Conservation (phyloP, 169 alveolate genomes). For the Plasmodium vivax region DNA sequence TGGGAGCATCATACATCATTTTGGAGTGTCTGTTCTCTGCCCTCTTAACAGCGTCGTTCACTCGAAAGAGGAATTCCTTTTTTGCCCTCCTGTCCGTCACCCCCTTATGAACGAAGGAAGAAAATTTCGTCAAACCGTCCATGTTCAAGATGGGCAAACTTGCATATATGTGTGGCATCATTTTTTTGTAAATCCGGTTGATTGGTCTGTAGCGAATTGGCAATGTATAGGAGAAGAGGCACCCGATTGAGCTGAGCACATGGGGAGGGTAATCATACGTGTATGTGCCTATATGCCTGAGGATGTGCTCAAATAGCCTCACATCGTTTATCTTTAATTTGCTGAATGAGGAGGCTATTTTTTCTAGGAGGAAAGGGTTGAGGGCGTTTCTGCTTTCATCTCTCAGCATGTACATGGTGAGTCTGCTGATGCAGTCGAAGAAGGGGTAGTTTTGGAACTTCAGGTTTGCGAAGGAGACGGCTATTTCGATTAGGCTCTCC, state of each 20-base stretch:
- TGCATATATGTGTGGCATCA: constrained; percentile 19
- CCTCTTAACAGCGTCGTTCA: constrained; percentile 40
- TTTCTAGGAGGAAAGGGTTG: constrained; percentile 74
- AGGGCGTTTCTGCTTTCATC: not conserved
- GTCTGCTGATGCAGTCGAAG: constrained; percentile 74
- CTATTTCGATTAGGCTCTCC: constrained; percentile 36
- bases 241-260: constrained; percentile 55
- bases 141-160: constrained; percentile 8
- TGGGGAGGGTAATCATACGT: constrained; percentile 71
- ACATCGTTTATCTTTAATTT: constrained; percentile 81
- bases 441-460: constrained; percentile 76
- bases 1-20: constrained; percentile 78
- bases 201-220: constrained; percentile 66
- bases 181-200: constrained; percentile 65
- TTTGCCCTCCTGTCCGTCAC: not conserved
- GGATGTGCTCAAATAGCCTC: constrained; percentile 74
- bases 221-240: constrained; percentile 26
- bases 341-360: constrained; percentile 66
- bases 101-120: constrained; percentile 76
- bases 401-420: constrained; percentile 53
- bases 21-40: constrained; percentile 16
- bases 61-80: constrained; percentile 40
- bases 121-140: constrained; percentile 60
- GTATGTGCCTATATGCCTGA: constrained; percentile 38
- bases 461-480: constrained; percentile 75